Evolutionary conservation across 2,329 filamentous ascomycete genomes (phyloP).

Genomic region (Aspergillus viridinutans): DNA sequence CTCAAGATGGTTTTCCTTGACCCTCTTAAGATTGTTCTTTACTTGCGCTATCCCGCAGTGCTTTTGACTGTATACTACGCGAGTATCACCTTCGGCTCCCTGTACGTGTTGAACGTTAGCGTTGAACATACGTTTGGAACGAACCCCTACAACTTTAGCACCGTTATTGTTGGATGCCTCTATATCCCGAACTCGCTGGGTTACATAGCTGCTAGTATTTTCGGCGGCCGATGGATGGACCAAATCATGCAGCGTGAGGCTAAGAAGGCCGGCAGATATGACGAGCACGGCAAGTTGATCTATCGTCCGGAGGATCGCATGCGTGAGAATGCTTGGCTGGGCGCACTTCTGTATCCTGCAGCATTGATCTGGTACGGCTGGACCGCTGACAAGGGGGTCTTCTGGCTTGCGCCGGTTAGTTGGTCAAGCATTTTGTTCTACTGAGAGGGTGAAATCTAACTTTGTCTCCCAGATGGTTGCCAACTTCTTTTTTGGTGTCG

Average conservation of each 20-base stretch:
- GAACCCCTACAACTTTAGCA: slow-evolving; percentile 64
- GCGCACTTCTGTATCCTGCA: slow-evolving; percentile 64
- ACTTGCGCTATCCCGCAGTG: slow-evolving; percentile 71
- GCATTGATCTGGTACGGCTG: slow-evolving; percentile 75
- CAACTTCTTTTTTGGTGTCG: slow-evolving; percentile 70
- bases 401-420: slow-evolving; percentile 57
- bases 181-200: slow-evolving; percentile 74
- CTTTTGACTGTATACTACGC: slow-evolving; percentile 69
- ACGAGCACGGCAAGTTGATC: slow-evolving; percentile 61
- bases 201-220: slow-evolving; percentile 63
- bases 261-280: slow-evolving; percentile 63
- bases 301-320: slow-evolving; percentile 76
- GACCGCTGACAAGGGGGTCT: slow-evolving; percentile 60
- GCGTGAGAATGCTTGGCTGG: slow-evolving; percentile 76
- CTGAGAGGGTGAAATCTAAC: slow-evolving; percentile 3
- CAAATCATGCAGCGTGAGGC: slow-evolving; percentile 75
- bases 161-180: slow-evolving; percentile 67
- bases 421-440: neutral
- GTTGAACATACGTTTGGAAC: slow-evolving; percentile 65
- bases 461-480: slow-evolving; percentile 47
- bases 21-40: slow-evolving; percentile 65
- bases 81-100: slow-evolving; percentile 67
- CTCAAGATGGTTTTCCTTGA: slow-evolving; percentile 64
- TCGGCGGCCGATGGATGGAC: slow-evolving; percentile 76
- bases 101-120: slow-evolving; percentile 75